Base-by-base conservation (phyloP, 306 rosid genomes). In the Cucurbita maxima region DNA sequence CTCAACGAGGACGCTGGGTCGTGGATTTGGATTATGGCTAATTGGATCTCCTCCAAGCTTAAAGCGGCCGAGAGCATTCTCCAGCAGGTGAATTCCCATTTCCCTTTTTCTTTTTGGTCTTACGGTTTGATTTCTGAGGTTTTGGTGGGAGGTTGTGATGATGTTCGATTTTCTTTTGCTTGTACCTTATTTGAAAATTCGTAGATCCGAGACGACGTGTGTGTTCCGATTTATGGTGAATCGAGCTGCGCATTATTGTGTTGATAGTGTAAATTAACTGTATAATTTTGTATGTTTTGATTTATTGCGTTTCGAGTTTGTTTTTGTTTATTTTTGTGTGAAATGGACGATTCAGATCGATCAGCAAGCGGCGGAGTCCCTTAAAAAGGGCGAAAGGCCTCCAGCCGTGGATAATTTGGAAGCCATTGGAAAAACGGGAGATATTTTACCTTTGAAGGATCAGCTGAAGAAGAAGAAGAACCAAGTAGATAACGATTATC, bases 21-120 rank as follows among this genome's bases (percentile, higher is more conserved):
- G 44, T 30, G 25, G 59, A 22, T 59, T 25, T 8, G 73, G 38
- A 71, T 75, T 78, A 95, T 91, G 99, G 95, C 99, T 56, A 84
- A 89, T 82, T 94, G 99, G 99, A 89, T 91, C 89, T 91, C 97
- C 77, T 88, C 97, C 82, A 91, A 95, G 75, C 97, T 95, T 82
- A 95, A 86, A 91, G 97, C 92, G 56, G 96, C 96, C 0, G 99
- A 95, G 84, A 91, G 20, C 77, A 79, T 95, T 84, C 99, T 95
- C 68, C 99, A 89, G 43, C 99, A 95, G 96, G 99, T 71, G 84
- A 36, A 7, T 77, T 75, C 19, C 18, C 40, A 19, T 16, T 30
- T 60, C 2, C 16, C 9, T 74, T 77, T 45, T 76, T 14, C 45
- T 12, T 63, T 63, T 36, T 64, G 34, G 50, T 50, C 5, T 25